Evolutionary conservation across 495 filamentous ascomycete species (phyloP), one percentile per base, ranked within the genome.

Genomic region (Xylaria curta): DNA sequence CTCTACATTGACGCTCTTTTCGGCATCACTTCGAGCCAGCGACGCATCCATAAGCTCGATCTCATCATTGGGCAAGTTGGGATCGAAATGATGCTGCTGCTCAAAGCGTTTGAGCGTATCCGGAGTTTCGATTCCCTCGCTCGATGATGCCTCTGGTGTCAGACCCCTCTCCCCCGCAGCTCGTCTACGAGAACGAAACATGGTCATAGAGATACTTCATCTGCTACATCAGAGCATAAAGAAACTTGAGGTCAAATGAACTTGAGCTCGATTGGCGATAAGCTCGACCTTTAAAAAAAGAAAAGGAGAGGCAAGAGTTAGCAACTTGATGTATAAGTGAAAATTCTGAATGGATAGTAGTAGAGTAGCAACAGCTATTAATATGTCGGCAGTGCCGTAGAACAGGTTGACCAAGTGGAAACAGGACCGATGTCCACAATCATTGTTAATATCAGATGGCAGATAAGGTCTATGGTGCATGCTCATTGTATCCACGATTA

Each of bases 81-180:
- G 90, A 71, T 94, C 91, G 84, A 91, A 88, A 69, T 87, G 85
- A 69, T 92, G 90, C 68, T 87, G 85, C 66, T 86, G 84, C 72
- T 90, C 88, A 68, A 91, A 85, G 15, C 81, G 74, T 72, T 82
- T 81, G 17, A 85, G 76, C 40, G 80, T 80, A 40, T 77, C 73
- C 17, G 82, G 72, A 40, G 74, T 74, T 51, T 80, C 81, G 64
- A 78, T 54, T 40, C 79, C 78, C 7, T 77, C 76, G 56, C 58
- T 60, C 15, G 76, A 77, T 36, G 73, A 71, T 49, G 53, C 73
- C 38, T 73, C 73, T 24, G 74, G 76, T 31, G 74, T 53, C 1
- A 71, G 63, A 73, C 63, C 71, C 71, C 75, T 63, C 46, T 56
- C 54, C 24, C 9, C 51, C 51, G 62, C 64, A 64, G 63, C 72